phyloP scores from a whole-genome alignment of 208 protist genomes.

The Novymonas esmeraldas region DNA sequence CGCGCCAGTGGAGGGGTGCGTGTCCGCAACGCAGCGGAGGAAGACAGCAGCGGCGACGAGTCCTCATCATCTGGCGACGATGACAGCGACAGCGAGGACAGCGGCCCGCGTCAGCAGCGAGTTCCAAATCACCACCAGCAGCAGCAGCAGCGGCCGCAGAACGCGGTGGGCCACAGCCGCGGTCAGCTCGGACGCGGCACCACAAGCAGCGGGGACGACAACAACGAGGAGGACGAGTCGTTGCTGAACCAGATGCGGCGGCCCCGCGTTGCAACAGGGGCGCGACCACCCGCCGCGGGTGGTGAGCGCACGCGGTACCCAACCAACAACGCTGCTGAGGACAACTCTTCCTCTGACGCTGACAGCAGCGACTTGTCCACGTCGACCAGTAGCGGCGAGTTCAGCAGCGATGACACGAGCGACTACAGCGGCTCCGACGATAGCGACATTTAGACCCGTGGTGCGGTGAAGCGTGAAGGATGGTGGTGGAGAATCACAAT shows the following conservation, averaged over 20 bases:
- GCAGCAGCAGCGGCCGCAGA: conserved; percentile 25
- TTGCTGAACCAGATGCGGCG: conserved; percentile 34
- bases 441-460: conserved; percentile 56
- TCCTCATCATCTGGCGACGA: conserved; percentile 35
- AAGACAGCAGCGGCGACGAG: conserved; percentile 69
- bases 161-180: conserved; percentile 18
- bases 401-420: conserved; percentile 48
- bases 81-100: conserved; percentile 47
- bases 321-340: conserved; percentile 15
- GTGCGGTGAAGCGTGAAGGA: too few species aligned
- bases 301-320: conserved; percentile 17
- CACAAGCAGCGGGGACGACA: conserved; percentile 5
- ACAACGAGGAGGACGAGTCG: conserved; percentile 19
- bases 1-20: conserved; percentile 10
- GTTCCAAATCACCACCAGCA: conserved; percentile 4
- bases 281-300: conserved; percentile 17
- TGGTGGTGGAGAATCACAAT: too few species aligned
- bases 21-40: conserved; percentile 44
- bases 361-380: conserved; percentile 34
- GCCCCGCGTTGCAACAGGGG: conserved; percentile 29
- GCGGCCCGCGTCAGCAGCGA: conserved; percentile 6
- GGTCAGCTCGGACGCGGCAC: conserved; percentile 6
- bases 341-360: conserved; percentile 34
- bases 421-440: conserved; percentile 49
- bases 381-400: conserved; percentile 45